phyloP scores from a whole-genome alignment of 768 basidiomycete genomes.

The Leccinum aurantiacum region DNA sequence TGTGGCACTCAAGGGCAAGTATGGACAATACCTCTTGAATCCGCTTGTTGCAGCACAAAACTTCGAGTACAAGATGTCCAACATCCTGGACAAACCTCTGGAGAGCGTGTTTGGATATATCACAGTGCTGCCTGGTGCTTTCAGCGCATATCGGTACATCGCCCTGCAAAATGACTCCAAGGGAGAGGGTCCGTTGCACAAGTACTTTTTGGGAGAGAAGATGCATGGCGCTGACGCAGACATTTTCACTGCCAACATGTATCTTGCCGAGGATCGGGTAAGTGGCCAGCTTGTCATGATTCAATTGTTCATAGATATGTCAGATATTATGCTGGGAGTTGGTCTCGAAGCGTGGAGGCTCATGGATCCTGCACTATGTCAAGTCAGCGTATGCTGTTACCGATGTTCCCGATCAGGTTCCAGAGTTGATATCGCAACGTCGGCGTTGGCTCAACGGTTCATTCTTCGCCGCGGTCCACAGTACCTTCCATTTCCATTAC shows the following conservation, averaged over 20 bases:
- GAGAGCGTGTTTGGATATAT: slow-evolving; percentile 93
- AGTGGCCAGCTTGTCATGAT: slow-evolving; percentile 20
- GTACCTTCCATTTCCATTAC: slow-evolving; percentile 90
- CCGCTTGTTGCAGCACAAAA: slow-evolving; percentile 90
- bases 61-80: slow-evolving; percentile 93
- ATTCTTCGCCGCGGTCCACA: slow-evolving; percentile 96
- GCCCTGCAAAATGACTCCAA: slow-evolving; percentile 77
- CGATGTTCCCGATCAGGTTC: slow-evolving; percentile 93
- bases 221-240: slow-evolving; percentile 87
- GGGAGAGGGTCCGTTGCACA: slow-evolving; percentile 88
- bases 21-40: slow-evolving; percentile 74
- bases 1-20: slow-evolving; percentile 87
- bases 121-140: slow-evolving; percentile 89
- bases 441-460: slow-evolving; percentile 97
- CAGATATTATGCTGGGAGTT: slow-evolving; percentile 96
- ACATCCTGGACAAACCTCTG: slow-evolving; percentile 90
- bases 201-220: slow-evolving; percentile 97
- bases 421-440: slow-evolving; percentile 92
- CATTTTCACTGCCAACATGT: slow-evolving; percentile 97
- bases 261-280: slow-evolving; percentile 85
- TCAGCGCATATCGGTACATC: slow-evolving; percentile 89
- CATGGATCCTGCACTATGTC: slow-evolving; percentile 96
- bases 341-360: slow-evolving; percentile 86
- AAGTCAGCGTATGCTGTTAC: slow-evolving; percentile 92
- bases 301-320: slow-evolving; percentile 17